Percentiles rank a stretch among this genome's conserved stretches.
Conservation (phyloP, 1,284 basidiomycete genomes). For the Austroboletus novae-zelandiae region DNA sequence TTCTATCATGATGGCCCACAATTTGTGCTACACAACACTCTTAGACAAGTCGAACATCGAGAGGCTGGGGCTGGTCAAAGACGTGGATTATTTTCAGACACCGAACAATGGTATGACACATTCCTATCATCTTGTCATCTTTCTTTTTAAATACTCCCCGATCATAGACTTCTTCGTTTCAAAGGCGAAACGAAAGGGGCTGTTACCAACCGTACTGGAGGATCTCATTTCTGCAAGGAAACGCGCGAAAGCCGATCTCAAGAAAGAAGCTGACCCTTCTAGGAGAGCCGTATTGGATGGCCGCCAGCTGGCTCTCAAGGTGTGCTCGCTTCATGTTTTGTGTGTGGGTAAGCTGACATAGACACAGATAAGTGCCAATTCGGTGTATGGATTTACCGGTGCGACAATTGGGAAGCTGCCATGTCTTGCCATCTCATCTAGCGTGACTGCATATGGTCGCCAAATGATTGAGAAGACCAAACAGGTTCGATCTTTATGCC, state of each 20-base stretch:
- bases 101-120: conserved; percentile 79
- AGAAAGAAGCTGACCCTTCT: conserved; percentile 94
- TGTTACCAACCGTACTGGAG: conserved; percentile 89
- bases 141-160: not conserved
- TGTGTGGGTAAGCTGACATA: not conserved
- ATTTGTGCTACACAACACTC: conserved; percentile 93
- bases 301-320: conserved; percentile 91
- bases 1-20: conserved; percentile 99
- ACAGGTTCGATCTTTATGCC: conserved; percentile 45
- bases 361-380: conserved; percentile 89
- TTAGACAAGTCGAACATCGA: conserved; percentile 78
- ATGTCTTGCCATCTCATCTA: conserved; percentile 91
- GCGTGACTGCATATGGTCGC: conserved; percentile 89
- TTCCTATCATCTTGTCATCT: not conserved
- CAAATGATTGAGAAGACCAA: conserved; percentile 98
- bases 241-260: conserved; percentile 88
- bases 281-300: conserved; percentile 93
- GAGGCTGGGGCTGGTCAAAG: conserved; percentile 72
- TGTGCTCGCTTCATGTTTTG: conserved; percentile 25
- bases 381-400: conserved; percentile 96
- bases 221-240: conserved; percentile 91
- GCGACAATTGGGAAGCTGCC: conserved; percentile 94
- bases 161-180: conserved; percentile 80
- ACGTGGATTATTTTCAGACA: conserved; percentile 86
- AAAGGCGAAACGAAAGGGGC: conserved; percentile 71